phyloP scores from a whole-genome alignment of 805 yeast species.

The Candida schatavii region DNA sequence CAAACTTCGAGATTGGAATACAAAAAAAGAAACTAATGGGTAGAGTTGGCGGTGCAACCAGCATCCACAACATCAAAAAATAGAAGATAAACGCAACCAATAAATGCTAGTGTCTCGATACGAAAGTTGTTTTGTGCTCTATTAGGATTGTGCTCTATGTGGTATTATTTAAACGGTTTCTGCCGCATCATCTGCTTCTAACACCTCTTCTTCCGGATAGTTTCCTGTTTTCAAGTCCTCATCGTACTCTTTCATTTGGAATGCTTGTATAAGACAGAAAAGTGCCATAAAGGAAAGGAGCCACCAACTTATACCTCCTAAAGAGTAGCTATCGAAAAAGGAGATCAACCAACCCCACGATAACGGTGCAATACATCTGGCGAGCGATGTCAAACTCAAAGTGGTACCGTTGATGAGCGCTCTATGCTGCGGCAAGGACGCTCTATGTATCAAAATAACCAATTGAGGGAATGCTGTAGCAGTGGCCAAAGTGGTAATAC shows the following conservation, averaged over 20 bases:
- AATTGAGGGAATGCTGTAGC: conserved; percentile 38
- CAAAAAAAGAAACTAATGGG: no score
- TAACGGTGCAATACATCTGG: conserved; percentile 32
- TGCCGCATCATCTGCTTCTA: no score
- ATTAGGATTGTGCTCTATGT: no score
- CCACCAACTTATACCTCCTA: conserved; percentile 36
- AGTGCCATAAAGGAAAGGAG: conserved; percentile 26
- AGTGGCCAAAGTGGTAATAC: conserved; percentile 29
- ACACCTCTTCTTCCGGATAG: no score
- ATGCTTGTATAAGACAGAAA: conserved; percentile 27
- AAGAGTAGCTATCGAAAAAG: conserved; percentile 21
- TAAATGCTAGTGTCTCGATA: no score
- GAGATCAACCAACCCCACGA: conserved; percentile 34
- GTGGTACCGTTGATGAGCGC: conserved; percentile 34
- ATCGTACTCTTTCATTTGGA: conserved; percentile 26
- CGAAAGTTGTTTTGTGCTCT: no score
- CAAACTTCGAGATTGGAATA: no score
- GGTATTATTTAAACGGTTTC: no score
- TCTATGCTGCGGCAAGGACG: conserved; percentile 30
- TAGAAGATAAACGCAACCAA: no score
- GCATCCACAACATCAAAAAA: no score
- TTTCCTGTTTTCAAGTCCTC: conserved; percentile 16
- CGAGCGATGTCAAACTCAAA: conserved; percentile 31
- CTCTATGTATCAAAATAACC: conserved; percentile 32
- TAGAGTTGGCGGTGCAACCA: no score